Percentiles rank a stretch among this genome's conserved stretches.
Evolutionary conservation across 768 basidiomycete genomes (phyloP).

Genomic region (Phaffia tasmanica): DNA sequence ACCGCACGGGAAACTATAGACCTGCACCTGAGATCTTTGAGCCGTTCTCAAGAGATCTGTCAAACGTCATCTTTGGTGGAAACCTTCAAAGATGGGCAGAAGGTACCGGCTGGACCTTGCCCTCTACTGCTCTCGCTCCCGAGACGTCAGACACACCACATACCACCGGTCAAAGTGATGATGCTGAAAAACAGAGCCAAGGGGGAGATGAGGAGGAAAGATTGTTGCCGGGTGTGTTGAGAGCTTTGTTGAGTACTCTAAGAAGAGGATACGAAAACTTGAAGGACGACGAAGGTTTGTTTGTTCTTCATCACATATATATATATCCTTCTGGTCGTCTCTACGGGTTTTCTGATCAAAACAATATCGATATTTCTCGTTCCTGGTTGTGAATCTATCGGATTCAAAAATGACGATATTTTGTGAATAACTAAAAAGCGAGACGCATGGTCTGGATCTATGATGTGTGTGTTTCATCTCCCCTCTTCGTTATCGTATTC

Average conservation of each 20-base stretch:
- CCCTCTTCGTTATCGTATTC: no score
- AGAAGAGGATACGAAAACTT: slow-evolving; percentile 6
- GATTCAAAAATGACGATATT: not conserved
- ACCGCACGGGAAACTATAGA: slow-evolving; percentile 22
- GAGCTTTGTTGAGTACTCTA: slow-evolving; percentile 8
- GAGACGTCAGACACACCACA: no score
- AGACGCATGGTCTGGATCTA: slow-evolving; percentile 23
- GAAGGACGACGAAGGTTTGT: slow-evolving; percentile 14
- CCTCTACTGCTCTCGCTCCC: not conserved
- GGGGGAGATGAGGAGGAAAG: slow-evolving; percentile 4
- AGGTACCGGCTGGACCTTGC: slow-evolving; percentile 16
- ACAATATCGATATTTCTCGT: not conserved
- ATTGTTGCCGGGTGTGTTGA: slow-evolving; percentile 14
- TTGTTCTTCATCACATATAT: not conserved
- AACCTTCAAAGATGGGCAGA: slow-evolving; percentile 16
- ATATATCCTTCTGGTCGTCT: not conserved
- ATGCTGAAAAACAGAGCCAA: not conserved
- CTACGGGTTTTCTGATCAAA: no score
- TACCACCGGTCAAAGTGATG: no score
- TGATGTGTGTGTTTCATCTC: slow-evolving; percentile 1
- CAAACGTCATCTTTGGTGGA: slow-evolving; percentile 16
- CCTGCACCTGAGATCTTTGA: slow-evolving; percentile 21
- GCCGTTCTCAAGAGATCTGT: slow-evolving; percentile 13
- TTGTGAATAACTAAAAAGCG: slow-evolving; percentile 8
- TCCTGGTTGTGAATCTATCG: not conserved